Base-by-base conservation (phyloP, 257 asterid species). In the Forsythia viridissima region DNA sequence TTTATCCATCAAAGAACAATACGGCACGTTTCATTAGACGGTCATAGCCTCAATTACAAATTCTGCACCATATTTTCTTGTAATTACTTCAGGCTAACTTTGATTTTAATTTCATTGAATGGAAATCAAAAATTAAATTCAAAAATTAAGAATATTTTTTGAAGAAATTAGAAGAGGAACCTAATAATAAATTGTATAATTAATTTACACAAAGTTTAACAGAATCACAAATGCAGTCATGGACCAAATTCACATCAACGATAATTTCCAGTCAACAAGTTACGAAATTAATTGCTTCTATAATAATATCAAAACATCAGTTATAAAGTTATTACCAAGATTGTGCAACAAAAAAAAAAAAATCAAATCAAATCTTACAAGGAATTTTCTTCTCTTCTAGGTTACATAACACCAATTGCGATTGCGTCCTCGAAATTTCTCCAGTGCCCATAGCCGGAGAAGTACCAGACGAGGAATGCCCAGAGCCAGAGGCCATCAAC, bases 331-430 rank as follows among this genome's bases (percentile, higher is more conserved):
- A 59, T 55, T 16, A 16, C 10, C 10, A 15, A 51, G 4, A 52
- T 52, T 52, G 18, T 0, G 4, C 34, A 7, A 57, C 3, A 44
- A 42, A 43, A 4, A 10, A 20, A 34, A 39, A 24, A 40, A 46
- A 24, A 7, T 0, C 18, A 63, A 79, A 41, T 57, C 71, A 37
- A 71, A 16, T 80, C 72, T 57, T 61, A 77, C 68, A 2, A 20
- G 67, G 24, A 59, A 73, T 84, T 48, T 85, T 82, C 39, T 75
- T 81, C 43, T 80, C 82, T 15, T 78, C 85, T 37, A 68, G 55
- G 8, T 9, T 51, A 76, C 77, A 83, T 76, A 83, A 43, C 48
- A 78, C 80, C 78, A 82, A 48, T 6, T 78, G 85, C 18, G 89
- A 80, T 4, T 66, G 79, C 7, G 85, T 68, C 82, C 85, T 74